Percentiles rank a stretch among this genome's conserved stretches.
These are phyloP conservation scores for Cornus controversa DNA, from an alignment of 148 eudicot species.

Conservation along the genomic window DNA sequence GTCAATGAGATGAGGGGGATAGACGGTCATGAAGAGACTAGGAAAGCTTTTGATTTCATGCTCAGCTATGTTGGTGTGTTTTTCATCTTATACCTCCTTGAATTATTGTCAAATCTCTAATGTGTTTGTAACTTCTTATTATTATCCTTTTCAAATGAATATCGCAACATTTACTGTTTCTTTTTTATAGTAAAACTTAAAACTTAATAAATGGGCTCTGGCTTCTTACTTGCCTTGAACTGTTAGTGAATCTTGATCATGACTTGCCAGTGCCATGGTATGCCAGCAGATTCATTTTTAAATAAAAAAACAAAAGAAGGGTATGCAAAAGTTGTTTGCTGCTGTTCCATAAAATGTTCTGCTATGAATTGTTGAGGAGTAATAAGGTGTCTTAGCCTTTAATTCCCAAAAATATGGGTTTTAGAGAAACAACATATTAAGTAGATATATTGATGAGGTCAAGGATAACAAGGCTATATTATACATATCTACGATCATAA, in stretches of 20 bases:
- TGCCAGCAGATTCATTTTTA: background rate
- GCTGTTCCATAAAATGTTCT: background rate
- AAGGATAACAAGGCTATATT: background rate
- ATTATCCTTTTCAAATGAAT: background rate
- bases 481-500: too few species aligned
- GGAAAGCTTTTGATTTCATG: slow-evolving; percentile 98
- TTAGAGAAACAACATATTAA: background rate
- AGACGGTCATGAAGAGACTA: slow-evolving; percentile 94
- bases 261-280: background rate
- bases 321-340: background rate
- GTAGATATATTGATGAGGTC: background rate
- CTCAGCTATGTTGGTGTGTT: slow-evolving; percentile 84
- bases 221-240: background rate
- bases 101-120: background rate
- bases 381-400: background rate
- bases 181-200: background rate
- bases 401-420: background rate
- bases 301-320: background rate
- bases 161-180: background rate
- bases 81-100: slow-evolving; percentile 13
- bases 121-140: background rate
- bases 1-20: slow-evolving; percentile 87
- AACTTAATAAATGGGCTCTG: background rate
- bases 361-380: background rate
- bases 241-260: background rate